Base-by-base conservation (phyloP, 129 eudicot genomes). In the Gnaphalium uliginosum region DNA sequence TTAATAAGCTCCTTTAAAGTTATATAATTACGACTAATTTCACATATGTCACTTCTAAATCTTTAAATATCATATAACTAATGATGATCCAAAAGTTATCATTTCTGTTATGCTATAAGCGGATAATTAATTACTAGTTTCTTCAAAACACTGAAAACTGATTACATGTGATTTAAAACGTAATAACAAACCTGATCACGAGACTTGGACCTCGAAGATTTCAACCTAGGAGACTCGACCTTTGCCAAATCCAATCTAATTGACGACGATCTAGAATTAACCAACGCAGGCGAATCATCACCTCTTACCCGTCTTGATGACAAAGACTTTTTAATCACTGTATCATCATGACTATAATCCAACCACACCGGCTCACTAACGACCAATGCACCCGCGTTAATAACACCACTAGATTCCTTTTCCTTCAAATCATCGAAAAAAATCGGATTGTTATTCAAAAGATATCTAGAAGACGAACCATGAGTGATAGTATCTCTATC, bases 171-270 rank as follows among this genome's bases (percentile, higher is more conserved):
- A 46, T 46, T 46, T 46, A 46, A 46, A 46, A 46, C 53, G n/a
- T 46, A 46, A 46, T 57, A 9, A 39, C 83, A 66, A 24, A 82
- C 85, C 85, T 82, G 85, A 48, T 82, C 74, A 58, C 79, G 70
- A 8, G 81, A 35, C 18, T 78, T 39, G 19, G 68, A 77, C 32
- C 76, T 78, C 33, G 63, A 77, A 32, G 78, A 24, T 72, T 66
- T 77, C 25, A 66, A 66, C 32, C 64, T 24, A 0, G 74, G 75
- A 13, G 85, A 82, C 43, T 72, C 85, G 14, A 30, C 56, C 50
- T 70, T 10, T 5, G 71, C 27, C 11, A 22, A 5, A 21, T 11
- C 58, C 46, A 66, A 73, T 29, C 82, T 53, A 24, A 68, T 10
- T 17, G 76, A 71, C 64, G 82, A 57, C 15, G 85, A 72, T 54